Evolutionary conservation across 768 basidiomycete genomes (phyloP).

Genomic region (Serpula lacrymans): DNA sequence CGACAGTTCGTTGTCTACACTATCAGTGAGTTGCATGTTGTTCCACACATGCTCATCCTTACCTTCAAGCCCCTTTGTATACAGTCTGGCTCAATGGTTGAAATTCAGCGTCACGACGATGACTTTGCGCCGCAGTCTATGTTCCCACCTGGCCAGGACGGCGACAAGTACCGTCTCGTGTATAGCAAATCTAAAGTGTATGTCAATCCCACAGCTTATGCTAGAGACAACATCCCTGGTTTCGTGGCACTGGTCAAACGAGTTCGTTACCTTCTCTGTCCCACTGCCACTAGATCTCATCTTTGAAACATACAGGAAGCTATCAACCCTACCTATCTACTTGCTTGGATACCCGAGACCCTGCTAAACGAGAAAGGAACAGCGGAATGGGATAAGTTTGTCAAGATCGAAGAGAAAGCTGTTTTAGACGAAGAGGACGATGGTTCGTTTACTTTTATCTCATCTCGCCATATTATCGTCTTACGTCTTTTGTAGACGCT

Average conservation of each 20-base stretch:
- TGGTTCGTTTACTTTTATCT: slow-evolving; percentile 39
- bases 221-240: slow-evolving; percentile 91
- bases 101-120: slow-evolving; percentile 50
- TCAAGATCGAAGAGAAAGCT: slow-evolving; percentile 73
- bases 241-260: slow-evolving; percentile 91
- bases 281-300: slow-evolving; percentile 4
- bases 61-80: slow-evolving; percentile 8
- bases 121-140: slow-evolving; percentile 2
- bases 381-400: slow-evolving; percentile 87
- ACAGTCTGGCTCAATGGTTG: slow-evolving; percentile 66
- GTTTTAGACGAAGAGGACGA: slow-evolving; percentile 64
- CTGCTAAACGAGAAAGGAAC: slow-evolving; percentile 79
- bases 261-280: slow-evolving; percentile 34
- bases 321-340: slow-evolving; percentile 68
- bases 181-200: slow-evolving; percentile 95
- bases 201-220: slow-evolving; percentile 89
- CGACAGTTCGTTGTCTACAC: slow-evolving; percentile 44
- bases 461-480: slow-evolving; percentile 5
- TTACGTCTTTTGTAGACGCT: slow-evolving; percentile 48
- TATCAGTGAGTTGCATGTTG: slow-evolving; percentile 38
- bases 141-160: slow-evolving; percentile 39
- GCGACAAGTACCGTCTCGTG: slow-evolving; percentile 65
- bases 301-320: slow-evolving; percentile 52
- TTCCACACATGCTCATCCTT: slow-evolving; percentile 7
- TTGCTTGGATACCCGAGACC: slow-evolving; percentile 93